Evolutionary conservation across 208 protist genomes (phyloP), one percentile per base, ranked within the genome.

Genomic region (Phytomonas francai): DNA sequence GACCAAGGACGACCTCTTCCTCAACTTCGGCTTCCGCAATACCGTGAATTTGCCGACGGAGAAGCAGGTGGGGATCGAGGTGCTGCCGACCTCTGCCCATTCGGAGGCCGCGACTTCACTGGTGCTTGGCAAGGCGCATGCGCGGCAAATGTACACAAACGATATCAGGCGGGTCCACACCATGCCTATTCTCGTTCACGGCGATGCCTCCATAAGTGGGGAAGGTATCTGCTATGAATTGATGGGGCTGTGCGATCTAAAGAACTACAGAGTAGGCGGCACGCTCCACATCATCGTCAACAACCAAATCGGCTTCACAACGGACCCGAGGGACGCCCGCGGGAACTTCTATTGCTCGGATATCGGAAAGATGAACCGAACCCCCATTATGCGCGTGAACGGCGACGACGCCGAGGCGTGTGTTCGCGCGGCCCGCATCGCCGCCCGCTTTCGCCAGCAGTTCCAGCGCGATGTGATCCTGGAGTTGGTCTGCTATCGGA

Each of bases 231-330:
- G 98, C 73, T 99, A 98, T 74, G 98, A 99, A 82, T 97, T 93
- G 28, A 93, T 99, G 74, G 97, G 92, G 54, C 80, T 99, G 16
- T 88, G 78, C 31, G 86, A 98, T 33, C 78, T 99, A 42, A 75
- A 94, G 58, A 85, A 97, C 69, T 99, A 98, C 77, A 85, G 90
- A 65, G 95, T 96, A 30, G 98, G 98, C 62, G 98, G 98, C 72
- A 99, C 97, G 2, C 69, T 99, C 30, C 98, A 99, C 77, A 91
- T 99, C 59, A 90, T 99, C 45, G 92, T 99, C 57, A 99, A 99
- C 88, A 99, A 99, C 82, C 96, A 98, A 84, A 97, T 99, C 71
- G 96, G 97, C 71, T 99, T 99, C 87, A 99, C 98, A 22, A 98
- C 98, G 3, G 88, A 98, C 80, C 94, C 97, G 54, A 84, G 74